Base-by-base conservation (phyloP, 2,329 filamentous ascomycete genomes). In the Davidsoniella eucalypti region DNA sequence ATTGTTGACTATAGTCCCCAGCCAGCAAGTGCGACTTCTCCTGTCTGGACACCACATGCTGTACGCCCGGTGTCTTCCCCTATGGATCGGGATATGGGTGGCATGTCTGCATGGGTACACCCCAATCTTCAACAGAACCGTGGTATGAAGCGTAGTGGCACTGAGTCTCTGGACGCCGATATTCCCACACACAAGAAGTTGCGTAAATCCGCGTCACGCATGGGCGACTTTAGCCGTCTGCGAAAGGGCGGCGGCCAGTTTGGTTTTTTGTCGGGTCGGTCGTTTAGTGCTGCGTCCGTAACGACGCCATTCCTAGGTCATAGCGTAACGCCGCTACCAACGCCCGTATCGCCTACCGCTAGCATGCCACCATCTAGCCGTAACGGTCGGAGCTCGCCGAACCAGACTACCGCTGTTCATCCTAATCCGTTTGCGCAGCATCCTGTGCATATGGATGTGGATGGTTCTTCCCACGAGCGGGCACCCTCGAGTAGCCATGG, bases 121-220 rank as follows among this genome's bases (percentile, higher is more conserved):
- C 10, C 40, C 14, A 37, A 51, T 42, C 41, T 50, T 51, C 40
- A 51, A 53, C 17, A 53, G 4, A 66, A 62, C 3, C 65, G 71
- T 29, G 73, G 74, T 45, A 75, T 68, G 47, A 76, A 76, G 61
- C 70, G 73, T 38, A 63, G 61, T 21, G 63, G 64, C n/a, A 60
- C 59, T 0, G 63, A 64, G 2, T 61, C 63, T 12, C 64, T 65
- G 17, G 62, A 67, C 46, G 55, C 61, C 43, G 56, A 60, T 52
- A 51, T 50, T 52, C 57, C 39, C 50, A 59, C 55, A 16, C 59
- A 57, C 49, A 75, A 75, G 65, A 75, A 74, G 60, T 62, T 76
- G 45, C 70, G 75, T 50, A 72, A 72, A 62, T 70, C 67, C 6
- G 62, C 68, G 50, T 67, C 68, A n/a, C 63, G 60, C 47, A 56